phyloP scores from a whole-genome alignment of 106 monocot genomes.

The Vanilla planifolia region DNA sequence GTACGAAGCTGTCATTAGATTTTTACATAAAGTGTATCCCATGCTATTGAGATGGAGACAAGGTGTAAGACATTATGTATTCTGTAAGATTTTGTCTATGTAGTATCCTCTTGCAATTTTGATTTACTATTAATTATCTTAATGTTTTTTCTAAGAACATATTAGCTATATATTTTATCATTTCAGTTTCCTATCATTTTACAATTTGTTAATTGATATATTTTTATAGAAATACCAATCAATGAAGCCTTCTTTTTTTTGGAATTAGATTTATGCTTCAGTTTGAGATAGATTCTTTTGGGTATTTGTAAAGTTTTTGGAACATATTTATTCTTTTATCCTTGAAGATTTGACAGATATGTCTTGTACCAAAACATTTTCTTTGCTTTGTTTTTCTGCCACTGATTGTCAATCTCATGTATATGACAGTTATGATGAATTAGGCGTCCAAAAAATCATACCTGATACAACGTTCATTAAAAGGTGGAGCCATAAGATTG shows the following conservation, averaged over 20 bases:
- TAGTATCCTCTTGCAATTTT: too few relatives aligned
- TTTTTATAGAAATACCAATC: neutral
- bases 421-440: slow-evolving; percentile 73
- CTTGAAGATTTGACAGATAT: neutral
- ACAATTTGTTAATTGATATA: neutral
- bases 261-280: neutral
- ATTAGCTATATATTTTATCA: too few relatives aligned
- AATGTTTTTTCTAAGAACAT: too few relatives aligned
- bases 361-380: neutral
- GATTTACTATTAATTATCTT: too few relatives aligned
- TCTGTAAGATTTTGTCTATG: too few relatives aligned
- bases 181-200: too few relatives aligned
- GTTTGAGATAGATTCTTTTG: neutral
- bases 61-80: too few relatives aligned
- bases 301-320: neutral
- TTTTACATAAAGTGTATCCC: too few relatives aligned
- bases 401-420: slow-evolving; percentile 11
- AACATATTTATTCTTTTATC: neutral
- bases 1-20: too few relatives aligned
- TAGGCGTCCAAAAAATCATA: slow-evolving; percentile 93
- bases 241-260: neutral
- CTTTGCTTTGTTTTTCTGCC: neutral
- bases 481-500: slow-evolving; percentile 99
- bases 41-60: too few relatives aligned
- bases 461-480: slow-evolving; percentile 95